Percentiles rank a stretch among this genome's conserved stretches.
Evolutionary conservation across 805 yeast species (phyloP).

Genomic region (Starmerella sirachaensis): DNA sequence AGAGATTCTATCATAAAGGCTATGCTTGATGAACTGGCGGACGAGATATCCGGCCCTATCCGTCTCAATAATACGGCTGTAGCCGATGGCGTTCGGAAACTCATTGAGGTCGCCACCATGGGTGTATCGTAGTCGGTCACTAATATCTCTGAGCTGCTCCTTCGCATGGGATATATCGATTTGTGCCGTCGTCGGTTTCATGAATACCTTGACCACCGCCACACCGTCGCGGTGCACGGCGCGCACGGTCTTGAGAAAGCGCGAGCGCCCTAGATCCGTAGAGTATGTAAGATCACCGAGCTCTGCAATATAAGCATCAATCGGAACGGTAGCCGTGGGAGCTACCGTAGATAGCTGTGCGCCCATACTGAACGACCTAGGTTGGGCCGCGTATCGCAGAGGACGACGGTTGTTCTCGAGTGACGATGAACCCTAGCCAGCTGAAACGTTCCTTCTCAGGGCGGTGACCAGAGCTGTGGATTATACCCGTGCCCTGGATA

Average conservation of each 20-base stretch:
- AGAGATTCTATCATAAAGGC: conserved; percentile 76
- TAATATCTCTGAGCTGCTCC: conserved; percentile 10
- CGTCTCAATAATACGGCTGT: conserved; percentile 64
- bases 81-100: conserved; percentile 52
- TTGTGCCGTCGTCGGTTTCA: conserved; percentile 44
- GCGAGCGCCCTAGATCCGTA: conserved; percentile 54
- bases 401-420: too few relatives aligned
- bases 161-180: conserved; percentile 9
- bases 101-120: conserved; percentile 13
- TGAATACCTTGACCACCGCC: conserved; percentile 66
- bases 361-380: conserved; percentile 70
- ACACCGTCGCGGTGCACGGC: conserved; percentile 65
- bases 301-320: conserved; percentile 79
- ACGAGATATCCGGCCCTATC: conserved; percentile 85
- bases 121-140: conserved; percentile 18
- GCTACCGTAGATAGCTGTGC: conserved; percentile 74
- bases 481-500: too few relatives aligned
- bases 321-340: conserved; percentile 83
- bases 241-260: conserved; percentile 76
- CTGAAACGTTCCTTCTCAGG: too few relatives aligned
- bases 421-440: too few relatives aligned
- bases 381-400: too few relatives aligned
- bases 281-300: conserved; percentile 64
- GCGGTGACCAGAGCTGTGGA: too few relatives aligned
- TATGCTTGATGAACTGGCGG: conserved; percentile 67